Evolutionary conservation across 169 alveolate genomes (phyloP).

Genomic region (Eimeria maxima): DNA sequence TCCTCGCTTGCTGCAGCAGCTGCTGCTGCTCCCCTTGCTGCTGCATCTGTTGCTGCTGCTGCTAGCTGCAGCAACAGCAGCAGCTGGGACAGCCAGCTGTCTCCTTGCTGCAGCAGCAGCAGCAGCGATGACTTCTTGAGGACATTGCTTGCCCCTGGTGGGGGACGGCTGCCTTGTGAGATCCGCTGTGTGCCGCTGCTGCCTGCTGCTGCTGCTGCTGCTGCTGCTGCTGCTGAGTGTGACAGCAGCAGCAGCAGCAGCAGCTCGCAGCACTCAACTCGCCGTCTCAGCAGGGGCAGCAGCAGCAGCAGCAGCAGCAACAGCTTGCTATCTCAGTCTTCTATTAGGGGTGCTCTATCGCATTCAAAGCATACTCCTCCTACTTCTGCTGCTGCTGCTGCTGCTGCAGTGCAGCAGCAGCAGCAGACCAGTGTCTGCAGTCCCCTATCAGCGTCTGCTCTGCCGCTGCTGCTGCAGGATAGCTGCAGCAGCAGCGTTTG

Average conservation of each 20-base stretch:
- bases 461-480: slow-evolving; percentile 44
- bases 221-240: no score
- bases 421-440: background rate
- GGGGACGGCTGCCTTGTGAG: background rate
- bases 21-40: slow-evolving; percentile 23
- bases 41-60: slow-evolving; percentile 27
- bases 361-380: background rate
- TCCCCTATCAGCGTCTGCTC: background rate
- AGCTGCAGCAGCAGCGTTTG: background rate
- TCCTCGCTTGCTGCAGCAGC: no score
- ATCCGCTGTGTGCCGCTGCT: background rate
- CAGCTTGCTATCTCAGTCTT: background rate
- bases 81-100: background rate
- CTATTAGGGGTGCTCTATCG: background rate
- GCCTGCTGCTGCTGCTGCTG: no score
- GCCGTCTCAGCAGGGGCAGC: background rate
- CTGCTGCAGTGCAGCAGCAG: no score
- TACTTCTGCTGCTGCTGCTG: no score
- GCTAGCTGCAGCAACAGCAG: background rate
- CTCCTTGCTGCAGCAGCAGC: slow-evolving; percentile 39
- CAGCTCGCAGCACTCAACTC: slow-evolving; percentile 3
- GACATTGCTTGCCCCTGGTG: background rate
- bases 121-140: slow-evolving; percentile 12
- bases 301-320: slow-evolving; percentile 52
- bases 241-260: slow-evolving; percentile 29